These are phyloP conservation scores for Penicillium daleae DNA, from an alignment of 495 filamentous ascomycete genomes.

Conservation along the genomic window DNA sequence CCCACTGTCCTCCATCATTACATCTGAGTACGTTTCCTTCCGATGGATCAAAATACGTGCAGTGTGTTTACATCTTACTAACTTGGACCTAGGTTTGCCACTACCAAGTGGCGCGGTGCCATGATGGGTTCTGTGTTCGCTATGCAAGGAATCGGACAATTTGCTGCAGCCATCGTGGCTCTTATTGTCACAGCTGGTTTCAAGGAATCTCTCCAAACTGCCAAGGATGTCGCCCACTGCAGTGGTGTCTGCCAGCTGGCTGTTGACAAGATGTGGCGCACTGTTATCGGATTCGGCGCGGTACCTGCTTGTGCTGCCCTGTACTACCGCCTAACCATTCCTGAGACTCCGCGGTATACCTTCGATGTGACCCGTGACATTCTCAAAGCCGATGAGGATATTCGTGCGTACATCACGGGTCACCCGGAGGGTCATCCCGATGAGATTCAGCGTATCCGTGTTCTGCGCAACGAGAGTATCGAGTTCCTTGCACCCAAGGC, in stretches of 20 bases:
- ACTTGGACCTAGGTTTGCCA: constrained; percentile 63
- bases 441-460: constrained; percentile 58
- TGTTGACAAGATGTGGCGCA: constrained; percentile 87
- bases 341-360: constrained; percentile 80
- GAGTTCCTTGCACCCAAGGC: constrained; percentile 62
- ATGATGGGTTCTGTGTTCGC: constrained; percentile 91
- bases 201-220: constrained; percentile 63
- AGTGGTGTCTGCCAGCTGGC: constrained; percentile 66
- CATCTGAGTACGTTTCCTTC: constrained; percentile 63
- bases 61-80: not conserved
- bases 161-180: constrained; percentile 70
- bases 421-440: constrained; percentile 63
- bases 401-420: constrained; percentile 65
- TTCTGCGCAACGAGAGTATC: constrained; percentile 44
- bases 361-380: constrained; percentile 79
- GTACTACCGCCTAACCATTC: constrained; percentile 88
- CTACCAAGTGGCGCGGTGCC: constrained; percentile 80
- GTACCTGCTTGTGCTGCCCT: constrained; percentile 76
- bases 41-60: not conserved
- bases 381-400: constrained; percentile 67
- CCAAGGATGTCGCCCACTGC: constrained; percentile 57
- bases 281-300: constrained; percentile 75
- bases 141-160: constrained; percentile 82
- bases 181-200: constrained; percentile 74
- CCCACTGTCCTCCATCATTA: constrained; percentile 83